Evolutionary conservation across 2,329 filamentous ascomycete genomes (phyloP), one percentile per base, ranked within the genome.

Genomic region (Sordariomycetes sp.): DNA sequence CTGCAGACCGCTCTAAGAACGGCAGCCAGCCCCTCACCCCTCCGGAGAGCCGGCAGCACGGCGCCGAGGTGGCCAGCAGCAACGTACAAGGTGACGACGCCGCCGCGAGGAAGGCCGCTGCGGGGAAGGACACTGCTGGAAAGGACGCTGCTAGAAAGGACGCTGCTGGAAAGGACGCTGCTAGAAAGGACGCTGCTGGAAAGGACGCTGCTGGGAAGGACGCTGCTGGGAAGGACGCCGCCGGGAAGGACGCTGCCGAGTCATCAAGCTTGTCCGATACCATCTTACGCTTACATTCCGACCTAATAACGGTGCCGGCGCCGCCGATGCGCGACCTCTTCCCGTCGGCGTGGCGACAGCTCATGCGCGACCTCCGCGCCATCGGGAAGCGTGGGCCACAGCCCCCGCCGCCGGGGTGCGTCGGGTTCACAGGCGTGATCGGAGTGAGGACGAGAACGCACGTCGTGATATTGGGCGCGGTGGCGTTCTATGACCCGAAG

Each of bases 401-500:
- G 4, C 65, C 69, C 22, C 76, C 77, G 1, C 77, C 78, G 2
- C 69, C 74, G 10, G 79, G 79, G 3, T 72, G 71, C 50, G 67
- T 81, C 22, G 61, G 67, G 3, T 67, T 81, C 1, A 72, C 70
- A 12, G 79, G 79, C 0, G 63, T 79, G 43, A 71, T 82, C 1
- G 74, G 79, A 61, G 58, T 81, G 8, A 68, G 72, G 37, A 68
- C 74, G 11, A 59, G 71, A 0, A 71, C 64, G 43, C 71, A 70
- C 3, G 70, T 66, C 57, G 56, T 79, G 6, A 69, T 73, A 8
- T 65, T 80, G 40, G 76, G 80, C 61, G 76, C 76, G 1, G 60
- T 62, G n/a, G 75, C 71, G 3, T 76, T 72, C 62, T 81, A 76
- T 71, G 70, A 81, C 65, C 78, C 79, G 1, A 75, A 76, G 62